A percentile compares a stretch with the other conserved stretches of the same genome.
phyloP scores from a whole-genome alignment of 2,329 filamentous ascomycete species.

The Cercospora janseana region DNA sequence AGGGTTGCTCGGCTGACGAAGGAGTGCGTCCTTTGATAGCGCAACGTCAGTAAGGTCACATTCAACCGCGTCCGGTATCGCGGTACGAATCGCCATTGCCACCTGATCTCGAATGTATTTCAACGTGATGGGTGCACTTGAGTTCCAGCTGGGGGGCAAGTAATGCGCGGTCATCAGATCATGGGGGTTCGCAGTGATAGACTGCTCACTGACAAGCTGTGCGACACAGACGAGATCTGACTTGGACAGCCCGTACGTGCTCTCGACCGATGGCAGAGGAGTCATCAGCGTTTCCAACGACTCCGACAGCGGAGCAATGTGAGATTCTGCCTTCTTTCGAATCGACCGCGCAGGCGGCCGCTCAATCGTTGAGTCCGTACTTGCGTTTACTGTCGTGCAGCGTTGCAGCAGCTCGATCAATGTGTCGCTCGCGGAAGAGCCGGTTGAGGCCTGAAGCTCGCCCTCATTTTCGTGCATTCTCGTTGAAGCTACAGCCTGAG shows the following conservation, averaged over 20 bases:
- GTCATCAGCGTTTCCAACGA: conserved; percentile 14
- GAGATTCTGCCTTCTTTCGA: neutral
- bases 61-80: conserved; percentile 20
- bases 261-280: conserved; percentile 15
- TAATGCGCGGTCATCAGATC: neutral
- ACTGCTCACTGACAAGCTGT: conserved; percentile 38
- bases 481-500: neutral
- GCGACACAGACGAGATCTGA: conserved; percentile 36
- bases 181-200: conserved; percentile 8
- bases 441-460: neutral
- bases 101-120: conserved; percentile 4
- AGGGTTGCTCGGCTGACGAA: conserved; percentile 17
- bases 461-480: conserved; percentile 3
- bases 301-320: neutral
- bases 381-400: neutral
- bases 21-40: conserved; percentile 28
- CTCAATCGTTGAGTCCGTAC: neutral
- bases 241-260: conserved; percentile 27
- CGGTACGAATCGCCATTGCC: conserved; percentile 3
- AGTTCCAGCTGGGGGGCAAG: too few species aligned
- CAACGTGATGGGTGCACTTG: neutral
- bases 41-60: conserved; percentile 33
- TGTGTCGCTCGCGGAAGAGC: neutral
- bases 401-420: conserved; percentile 2
- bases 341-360: neutral